A percentile compares a stretch with the other conserved stretches of the same genome.
Conservation (phyloP, 495 filamentous ascomycete genomes). For the Xylaria telfairii region DNA sequence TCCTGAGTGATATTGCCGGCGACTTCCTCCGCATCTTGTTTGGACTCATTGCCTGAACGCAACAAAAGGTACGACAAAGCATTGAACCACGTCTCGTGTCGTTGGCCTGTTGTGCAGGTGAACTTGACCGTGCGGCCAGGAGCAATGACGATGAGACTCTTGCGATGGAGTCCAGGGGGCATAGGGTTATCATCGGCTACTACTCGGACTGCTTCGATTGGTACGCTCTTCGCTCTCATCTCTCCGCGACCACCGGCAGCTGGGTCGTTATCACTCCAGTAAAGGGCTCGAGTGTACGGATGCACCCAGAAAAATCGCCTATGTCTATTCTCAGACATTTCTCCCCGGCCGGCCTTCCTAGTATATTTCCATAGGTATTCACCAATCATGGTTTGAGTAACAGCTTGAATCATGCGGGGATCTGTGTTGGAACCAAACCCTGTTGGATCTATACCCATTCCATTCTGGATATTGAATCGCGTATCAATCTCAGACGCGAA, state of each 20-base stretch:
- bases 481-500: constrained; percentile 93
- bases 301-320: constrained; percentile 99
- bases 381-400: constrained; percentile 99
- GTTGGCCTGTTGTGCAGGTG: constrained; percentile 88
- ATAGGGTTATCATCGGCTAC: constrained; percentile 96
- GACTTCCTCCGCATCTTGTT: constrained; percentile 63
- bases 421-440: constrained; percentile 74
- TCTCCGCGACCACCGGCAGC: constrained; percentile 75
- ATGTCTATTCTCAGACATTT: constrained; percentile 87
- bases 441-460: constrained; percentile 62
- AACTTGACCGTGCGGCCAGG: constrained; percentile 89
- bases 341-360: constrained; percentile 82
- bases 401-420: constrained; percentile 98
- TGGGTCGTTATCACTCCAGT: constrained; percentile 95
- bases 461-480: constrained; percentile 77
- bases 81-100: constrained; percentile 99
- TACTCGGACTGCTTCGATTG: constrained; percentile 90
- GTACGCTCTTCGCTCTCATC: constrained; percentile 90
- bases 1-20: constrained; percentile 67
- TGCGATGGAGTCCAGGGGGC: constrained; percentile 91
- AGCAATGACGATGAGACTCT: constrained; percentile 88
- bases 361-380: constrained; percentile 99
- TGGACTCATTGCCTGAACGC: constrained; percentile 66
- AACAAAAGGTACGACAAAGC: constrained; percentile 91
- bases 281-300: constrained; percentile 93